A percentile compares a stretch with the other conserved stretches of the same genome.
Conservation (phyloP, 208 protist species). For the Polymyxa betae region DNA sequence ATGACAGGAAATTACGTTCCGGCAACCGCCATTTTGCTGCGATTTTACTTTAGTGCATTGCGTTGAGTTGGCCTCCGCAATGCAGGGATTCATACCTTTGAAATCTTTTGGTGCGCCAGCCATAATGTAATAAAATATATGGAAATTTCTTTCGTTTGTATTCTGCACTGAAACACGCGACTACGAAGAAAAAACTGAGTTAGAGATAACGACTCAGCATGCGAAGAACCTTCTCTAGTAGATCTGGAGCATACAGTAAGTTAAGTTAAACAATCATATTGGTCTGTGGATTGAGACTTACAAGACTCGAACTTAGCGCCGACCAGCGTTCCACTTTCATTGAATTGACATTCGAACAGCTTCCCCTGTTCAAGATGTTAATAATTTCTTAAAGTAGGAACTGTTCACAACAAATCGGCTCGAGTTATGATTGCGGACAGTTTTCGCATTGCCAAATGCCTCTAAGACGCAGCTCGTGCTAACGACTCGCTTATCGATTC, state of each 20-base stretch:
- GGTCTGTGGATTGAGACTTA: conserved; percentile 39
- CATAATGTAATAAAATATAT: conserved; percentile 63
- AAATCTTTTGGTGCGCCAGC: too few relatives aligned
- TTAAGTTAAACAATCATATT: neutral
- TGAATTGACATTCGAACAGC: conserved; percentile 45
- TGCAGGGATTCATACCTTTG: neutral
- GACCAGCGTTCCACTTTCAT: neutral
- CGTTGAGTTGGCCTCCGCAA: too few relatives aligned
- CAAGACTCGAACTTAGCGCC: conserved; percentile 15
- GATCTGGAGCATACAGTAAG: neutral
- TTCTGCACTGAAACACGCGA: conserved; percentile 37
- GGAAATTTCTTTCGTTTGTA: conserved; percentile 59
- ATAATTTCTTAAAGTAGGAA: too few relatives aligned
- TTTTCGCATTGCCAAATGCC: conserved; percentile 71
- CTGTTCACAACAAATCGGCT: conserved; percentile 66
- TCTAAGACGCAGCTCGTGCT: conserved; percentile 66
- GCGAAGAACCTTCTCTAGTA: conserved; percentile 19
- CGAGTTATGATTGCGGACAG: conserved; percentile 69
- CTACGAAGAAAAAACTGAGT: conserved; percentile 1
- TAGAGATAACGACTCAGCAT: neutral
- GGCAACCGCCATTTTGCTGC: neutral
- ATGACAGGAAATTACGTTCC: neutral
- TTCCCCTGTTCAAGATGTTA: neutral
- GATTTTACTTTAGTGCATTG: too few relatives aligned
- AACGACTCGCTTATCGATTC: conserved; percentile 30